Conservation (phyloP, 805 yeast species). For the Candida sonorensis region DNA sequence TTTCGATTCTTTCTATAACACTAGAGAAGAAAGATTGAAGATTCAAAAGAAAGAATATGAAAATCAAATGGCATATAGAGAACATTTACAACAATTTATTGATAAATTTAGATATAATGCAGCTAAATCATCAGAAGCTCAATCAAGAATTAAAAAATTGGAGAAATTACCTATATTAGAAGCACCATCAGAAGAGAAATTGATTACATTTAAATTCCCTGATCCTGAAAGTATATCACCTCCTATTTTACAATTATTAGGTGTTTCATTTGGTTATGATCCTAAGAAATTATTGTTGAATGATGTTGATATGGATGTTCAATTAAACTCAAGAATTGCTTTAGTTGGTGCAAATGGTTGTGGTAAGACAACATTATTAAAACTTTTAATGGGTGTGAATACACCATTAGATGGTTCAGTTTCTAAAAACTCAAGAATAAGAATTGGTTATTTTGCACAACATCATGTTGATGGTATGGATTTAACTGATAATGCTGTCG, state of each 20-base stretch:
- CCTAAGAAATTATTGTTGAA: constrained; percentile 57
- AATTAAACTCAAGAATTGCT: constrained; percentile 91
- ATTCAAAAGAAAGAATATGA: constrained; percentile 93
- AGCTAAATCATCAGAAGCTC: constrained; percentile 96
- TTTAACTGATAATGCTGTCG: constrained; percentile 72
- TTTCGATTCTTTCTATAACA: constrained; percentile 87
- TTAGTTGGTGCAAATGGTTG: constrained; percentile 99
- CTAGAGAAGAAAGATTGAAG: constrained; percentile 92
- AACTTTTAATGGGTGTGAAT: constrained; percentile 72
- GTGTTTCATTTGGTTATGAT: constrained; percentile 79
- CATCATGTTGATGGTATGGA: constrained; percentile 99
- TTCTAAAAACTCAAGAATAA: constrained; percentile 72
- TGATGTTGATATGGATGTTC: constrained; percentile 83
- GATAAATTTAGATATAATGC: constrained; percentile 98
- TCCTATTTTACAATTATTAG: constrained; percentile 83
- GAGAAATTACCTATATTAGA: constrained; percentile 91
- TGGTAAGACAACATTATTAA: constrained; percentile 94
- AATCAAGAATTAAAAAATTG: constrained; percentile 92
- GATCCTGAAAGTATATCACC: constrained; percentile 92
- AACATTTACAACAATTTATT: constrained; percentile 88
- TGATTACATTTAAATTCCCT: constrained; percentile 82
- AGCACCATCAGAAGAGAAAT: constrained; percentile 89
- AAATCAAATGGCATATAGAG: constrained; percentile 92
- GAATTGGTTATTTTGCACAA: constrained; percentile 97
- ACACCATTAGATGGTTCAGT: constrained; percentile 74